These are phyloP conservation scores for Yamadazyma endophytica DNA, from an alignment of 805 yeast genomes.

Conservation along the genomic window DNA sequence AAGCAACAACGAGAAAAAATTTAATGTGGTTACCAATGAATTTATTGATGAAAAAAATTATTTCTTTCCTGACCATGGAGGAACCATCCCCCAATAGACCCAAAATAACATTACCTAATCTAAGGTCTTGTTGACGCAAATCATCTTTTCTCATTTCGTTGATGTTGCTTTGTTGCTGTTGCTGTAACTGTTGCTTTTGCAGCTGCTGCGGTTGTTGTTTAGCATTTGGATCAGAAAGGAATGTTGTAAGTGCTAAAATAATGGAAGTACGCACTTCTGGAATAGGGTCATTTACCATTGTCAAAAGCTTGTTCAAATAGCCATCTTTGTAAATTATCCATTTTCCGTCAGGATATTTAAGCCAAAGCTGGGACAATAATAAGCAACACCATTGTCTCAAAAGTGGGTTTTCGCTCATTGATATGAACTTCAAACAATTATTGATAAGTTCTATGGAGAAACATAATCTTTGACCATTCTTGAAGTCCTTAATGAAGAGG, in stretches of 20 bases:
- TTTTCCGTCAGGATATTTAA: constrained; percentile 68
- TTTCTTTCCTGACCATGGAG: constrained; percentile 81
- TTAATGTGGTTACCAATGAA: constrained; percentile 65
- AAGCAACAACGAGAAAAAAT: constrained; percentile 83
- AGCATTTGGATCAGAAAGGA: constrained; percentile 44
- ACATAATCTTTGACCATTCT: constrained; percentile 75
- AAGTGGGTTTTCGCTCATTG: constrained; percentile 75
- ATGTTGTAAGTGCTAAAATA: constrained; percentile 66
- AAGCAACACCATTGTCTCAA: constrained; percentile 91
- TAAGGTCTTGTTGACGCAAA: constrained; percentile 63
- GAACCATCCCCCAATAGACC: constrained; percentile 81
- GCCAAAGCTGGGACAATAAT: constrained; percentile 73
- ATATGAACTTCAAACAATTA: constrained; percentile 62
- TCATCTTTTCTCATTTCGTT: constrained; percentile 40
- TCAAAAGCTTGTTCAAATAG: constrained; percentile 50
- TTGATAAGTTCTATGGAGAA: constrained; percentile 68
- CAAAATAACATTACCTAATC: constrained; percentile 64
- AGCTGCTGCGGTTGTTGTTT: constrained; percentile 9
- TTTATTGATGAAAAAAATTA: constrained; percentile 70
- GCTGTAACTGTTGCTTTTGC: constrained; percentile 13
- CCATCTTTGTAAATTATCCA: constrained; percentile 66
- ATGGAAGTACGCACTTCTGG: constrained; percentile 93
- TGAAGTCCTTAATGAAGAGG: constrained; percentile 75
- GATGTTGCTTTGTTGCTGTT: constrained; percentile 11
- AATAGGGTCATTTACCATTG: constrained; percentile 76